phyloP scores from a whole-genome alignment of 1,284 basidiomycete genomes.

The Leccinum cinnamomeum region DNA sequence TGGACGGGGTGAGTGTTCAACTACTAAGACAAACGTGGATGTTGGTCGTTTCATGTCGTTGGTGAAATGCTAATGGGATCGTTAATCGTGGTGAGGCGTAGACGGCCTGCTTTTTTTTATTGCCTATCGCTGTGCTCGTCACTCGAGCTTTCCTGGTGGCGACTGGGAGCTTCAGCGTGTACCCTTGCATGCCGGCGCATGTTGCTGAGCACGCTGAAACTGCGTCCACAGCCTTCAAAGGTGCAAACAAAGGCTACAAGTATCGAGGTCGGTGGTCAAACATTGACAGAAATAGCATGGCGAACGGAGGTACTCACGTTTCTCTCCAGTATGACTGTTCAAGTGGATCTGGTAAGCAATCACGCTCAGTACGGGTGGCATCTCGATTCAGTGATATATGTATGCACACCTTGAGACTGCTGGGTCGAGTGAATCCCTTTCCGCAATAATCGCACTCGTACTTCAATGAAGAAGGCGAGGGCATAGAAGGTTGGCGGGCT shows the following conservation, averaged over 20 bases:
- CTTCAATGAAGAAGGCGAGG: conserved; percentile 43
- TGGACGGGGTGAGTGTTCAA: conserved; percentile 1
- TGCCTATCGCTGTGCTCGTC: conserved; percentile 46
- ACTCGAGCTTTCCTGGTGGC: conserved; percentile 41
- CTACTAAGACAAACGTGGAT: conserved; percentile 4
- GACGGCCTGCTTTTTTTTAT: conserved; percentile 25
- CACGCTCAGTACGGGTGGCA: conserved; percentile 12
- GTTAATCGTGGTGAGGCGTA: conserved; percentile 8
- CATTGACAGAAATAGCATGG: neutral
- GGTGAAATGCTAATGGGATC: conserved; percentile 9
- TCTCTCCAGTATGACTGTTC: conserved; percentile 83
- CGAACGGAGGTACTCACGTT: conserved; percentile 55
- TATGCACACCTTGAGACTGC: conserved; percentile 67
- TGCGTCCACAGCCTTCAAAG: conserved; percentile 70
- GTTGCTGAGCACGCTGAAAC: conserved; percentile 84
- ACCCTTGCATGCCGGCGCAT: conserved; percentile 82
- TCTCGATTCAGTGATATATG: conserved; percentile 7
- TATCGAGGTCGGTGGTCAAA: conserved; percentile 13
- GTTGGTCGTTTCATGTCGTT: conserved; percentile 6
- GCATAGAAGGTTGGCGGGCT: conserved; percentile 22
- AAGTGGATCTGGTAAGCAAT: conserved; percentile 67
- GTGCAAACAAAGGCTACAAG: conserved; percentile 71
- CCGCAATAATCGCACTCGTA: conserved; percentile 79
- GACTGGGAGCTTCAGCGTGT: conserved; percentile 47
- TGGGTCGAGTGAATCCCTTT: conserved; percentile 79